These are phyloP conservation scores for Ophiostoma triangulosporum DNA, from an alignment of 2,329 filamentous ascomycete genomes.

Conservation along the genomic window DNA sequence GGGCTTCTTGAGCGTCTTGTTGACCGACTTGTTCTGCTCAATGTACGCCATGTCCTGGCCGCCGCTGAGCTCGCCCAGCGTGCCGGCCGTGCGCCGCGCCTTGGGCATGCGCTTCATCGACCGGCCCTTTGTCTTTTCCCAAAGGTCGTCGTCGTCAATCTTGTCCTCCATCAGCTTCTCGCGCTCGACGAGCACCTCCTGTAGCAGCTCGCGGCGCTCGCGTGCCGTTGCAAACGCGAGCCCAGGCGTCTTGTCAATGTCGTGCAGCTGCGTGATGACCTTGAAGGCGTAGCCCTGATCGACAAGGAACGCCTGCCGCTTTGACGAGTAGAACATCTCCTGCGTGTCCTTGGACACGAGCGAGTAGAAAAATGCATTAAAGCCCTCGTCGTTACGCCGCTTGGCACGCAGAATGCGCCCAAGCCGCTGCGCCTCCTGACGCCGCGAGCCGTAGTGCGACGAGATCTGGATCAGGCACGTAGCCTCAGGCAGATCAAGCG, in stretches of 20 bases:
- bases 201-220: slow-evolving; percentile 74
- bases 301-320: slow-evolving; percentile 90
- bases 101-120: slow-evolving; percentile 18
- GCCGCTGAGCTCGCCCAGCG: slow-evolving; percentile 72
- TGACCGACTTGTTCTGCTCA: slow-evolving; percentile 63
- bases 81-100: slow-evolving; percentile 72
- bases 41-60: slow-evolving; percentile 97
- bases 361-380: slow-evolving; percentile 98
- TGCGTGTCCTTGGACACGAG: slow-evolving; percentile 94
- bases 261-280: slow-evolving; percentile 89
- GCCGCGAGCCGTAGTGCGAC: slow-evolving; percentile 89
- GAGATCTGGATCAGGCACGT: slow-evolving; percentile 96
- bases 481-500: slow-evolving; percentile 90
- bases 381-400: slow-evolving; percentile 90
- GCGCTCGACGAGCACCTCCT: slow-evolving; percentile 79
- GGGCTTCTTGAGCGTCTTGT: slow-evolving; percentile 49
- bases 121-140: slow-evolving; percentile 13
- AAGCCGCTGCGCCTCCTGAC: slow-evolving; percentile 88
- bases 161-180: slow-evolving; percentile 19
- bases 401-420: slow-evolving; percentile 92
- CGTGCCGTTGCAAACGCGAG: slow-evolving; percentile 67
- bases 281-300: slow-evolving; percentile 99
- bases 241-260: slow-evolving; percentile 70
- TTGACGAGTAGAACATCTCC: slow-evolving; percentile 96
- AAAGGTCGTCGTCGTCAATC: slow-evolving; percentile 26